phyloP scores from a whole-genome alignment of 2,329 filamentous ascomycete species.

The Aspergillus pseudonomiae region DNA sequence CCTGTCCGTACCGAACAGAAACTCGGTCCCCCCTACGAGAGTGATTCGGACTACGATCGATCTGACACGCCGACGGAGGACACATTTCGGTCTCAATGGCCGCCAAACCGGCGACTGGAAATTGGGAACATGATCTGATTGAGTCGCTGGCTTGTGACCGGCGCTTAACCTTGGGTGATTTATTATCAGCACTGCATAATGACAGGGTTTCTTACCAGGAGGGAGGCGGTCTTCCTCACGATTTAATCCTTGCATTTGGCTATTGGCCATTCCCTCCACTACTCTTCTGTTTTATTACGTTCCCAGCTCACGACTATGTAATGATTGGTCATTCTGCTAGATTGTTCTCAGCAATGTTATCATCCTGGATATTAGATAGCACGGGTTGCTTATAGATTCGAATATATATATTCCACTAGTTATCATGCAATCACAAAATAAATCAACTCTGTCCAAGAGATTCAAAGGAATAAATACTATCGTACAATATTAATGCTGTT shows the following conservation, averaged over 20 bases:
- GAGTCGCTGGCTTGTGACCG: neutral
- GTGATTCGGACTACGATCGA: conserved; percentile 31
- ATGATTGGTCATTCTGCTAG: neutral
- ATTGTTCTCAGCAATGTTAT: conserved; percentile 2
- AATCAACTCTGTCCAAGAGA: neutral
- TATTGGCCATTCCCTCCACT: neutral
- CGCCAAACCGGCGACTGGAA: conserved; percentile 27
- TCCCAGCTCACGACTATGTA: conserved; percentile 4
- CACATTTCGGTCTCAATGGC: conserved; percentile 30
- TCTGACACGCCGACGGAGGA: conserved; percentile 26
- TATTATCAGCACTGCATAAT: neutral
- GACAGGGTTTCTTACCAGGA: neutral
- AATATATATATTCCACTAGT: neutral
- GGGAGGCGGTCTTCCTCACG: neutral
- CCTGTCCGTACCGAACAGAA: conserved; percentile 20
- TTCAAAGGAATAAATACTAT: neutral
- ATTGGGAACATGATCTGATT: conserved; percentile 35
- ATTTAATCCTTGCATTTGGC: neutral
- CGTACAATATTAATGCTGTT: neutral
- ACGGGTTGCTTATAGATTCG: neutral
- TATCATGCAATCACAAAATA: neutral
- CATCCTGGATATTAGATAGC: neutral
- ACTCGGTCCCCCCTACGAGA: conserved; percentile 23
- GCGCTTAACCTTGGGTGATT: neutral
- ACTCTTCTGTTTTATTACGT: neutral